Evolutionary conservation across 805 yeast species (phyloP).

Genomic region (Barnettozyma wickerhamii): DNA sequence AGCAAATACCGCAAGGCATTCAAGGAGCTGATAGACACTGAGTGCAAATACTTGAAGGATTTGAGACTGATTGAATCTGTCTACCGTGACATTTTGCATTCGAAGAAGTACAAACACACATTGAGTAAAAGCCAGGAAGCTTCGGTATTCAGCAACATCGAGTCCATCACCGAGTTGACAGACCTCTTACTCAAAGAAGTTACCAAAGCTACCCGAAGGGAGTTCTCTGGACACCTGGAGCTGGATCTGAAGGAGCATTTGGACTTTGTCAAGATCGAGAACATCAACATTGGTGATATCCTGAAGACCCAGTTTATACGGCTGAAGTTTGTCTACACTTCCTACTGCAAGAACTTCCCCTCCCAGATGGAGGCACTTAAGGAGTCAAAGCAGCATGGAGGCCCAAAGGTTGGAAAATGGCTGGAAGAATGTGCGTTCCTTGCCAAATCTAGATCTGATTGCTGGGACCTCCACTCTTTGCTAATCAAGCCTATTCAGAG

Average conservation of each 20-base stretch:
- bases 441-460: constrained; percentile 22
- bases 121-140: constrained; percentile 33
- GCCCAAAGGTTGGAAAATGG: constrained; percentile 30
- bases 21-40: constrained; percentile 30
- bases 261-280: constrained; percentile 8
- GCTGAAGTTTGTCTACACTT: constrained; percentile 30
- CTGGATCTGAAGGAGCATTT: constrained; percentile 10
- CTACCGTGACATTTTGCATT: constrained; percentile 30
- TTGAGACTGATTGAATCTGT: constrained; percentile 29
- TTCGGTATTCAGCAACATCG: constrained; percentile 40
- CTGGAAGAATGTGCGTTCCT: constrained; percentile 28
- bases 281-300: constrained; percentile 27
- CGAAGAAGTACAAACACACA: constrained; percentile 27
- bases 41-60: constrained; percentile 29
- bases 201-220: constrained; percentile 1
- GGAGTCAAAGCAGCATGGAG: constrained; percentile 14
- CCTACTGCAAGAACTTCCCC: constrained; percentile 29
- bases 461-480: constrained; percentile 27
- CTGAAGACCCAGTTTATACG: constrained; percentile 30
- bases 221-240: constrained; percentile 2
- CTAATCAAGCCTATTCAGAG: constrained; percentile 31
- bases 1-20: constrained; percentile 21
- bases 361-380: constrained; percentile 27
- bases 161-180: constrained; percentile 34
- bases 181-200: constrained; percentile 26